These are phyloP conservation scores for Penicillium sp. DNA, from an alignment of 2,329 filamentous ascomycete genomes.

Conservation along the genomic window DNA sequence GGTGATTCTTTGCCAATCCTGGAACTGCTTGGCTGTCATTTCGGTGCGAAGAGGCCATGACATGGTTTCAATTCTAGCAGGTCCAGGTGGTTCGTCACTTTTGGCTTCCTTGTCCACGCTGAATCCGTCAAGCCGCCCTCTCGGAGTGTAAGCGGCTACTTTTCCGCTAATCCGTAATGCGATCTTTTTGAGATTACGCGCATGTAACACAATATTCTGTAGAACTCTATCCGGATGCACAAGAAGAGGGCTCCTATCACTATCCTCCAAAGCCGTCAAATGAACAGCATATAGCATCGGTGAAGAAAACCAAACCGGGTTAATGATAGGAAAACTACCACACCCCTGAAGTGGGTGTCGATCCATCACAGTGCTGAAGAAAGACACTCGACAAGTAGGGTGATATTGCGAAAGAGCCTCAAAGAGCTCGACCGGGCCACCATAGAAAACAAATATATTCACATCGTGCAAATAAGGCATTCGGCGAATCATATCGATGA, in stretches of 20 bases:
- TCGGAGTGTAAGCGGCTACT: too few relatives aligned
- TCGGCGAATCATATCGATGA: background rate
- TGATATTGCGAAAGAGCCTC: constrained; percentile 1
- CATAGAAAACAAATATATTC: background rate
- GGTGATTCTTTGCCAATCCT: background rate
- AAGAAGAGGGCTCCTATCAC: background rate
- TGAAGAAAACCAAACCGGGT: background rate
- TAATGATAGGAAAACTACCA: background rate
- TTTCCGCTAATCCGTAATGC: background rate
- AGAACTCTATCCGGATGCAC: background rate
- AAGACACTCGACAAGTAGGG: background rate
- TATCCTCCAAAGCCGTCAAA: too few relatives aligned
- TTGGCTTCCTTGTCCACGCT: background rate
- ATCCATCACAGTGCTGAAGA: background rate
- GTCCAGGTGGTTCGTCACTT: background rate
- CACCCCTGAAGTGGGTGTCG: background rate
- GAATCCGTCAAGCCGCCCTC: too few relatives aligned
- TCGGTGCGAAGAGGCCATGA: background rate
- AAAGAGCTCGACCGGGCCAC: background rate
- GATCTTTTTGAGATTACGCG: background rate
- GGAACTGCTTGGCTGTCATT: background rate
- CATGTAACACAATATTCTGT: background rate
- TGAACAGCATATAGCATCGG: background rate
- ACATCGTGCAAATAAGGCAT: background rate
- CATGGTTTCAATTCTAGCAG: background rate